Evolutionary conservation across 352 stramenopile species (phyloP).

Genomic region (Globisporangium alternatum): DNA sequence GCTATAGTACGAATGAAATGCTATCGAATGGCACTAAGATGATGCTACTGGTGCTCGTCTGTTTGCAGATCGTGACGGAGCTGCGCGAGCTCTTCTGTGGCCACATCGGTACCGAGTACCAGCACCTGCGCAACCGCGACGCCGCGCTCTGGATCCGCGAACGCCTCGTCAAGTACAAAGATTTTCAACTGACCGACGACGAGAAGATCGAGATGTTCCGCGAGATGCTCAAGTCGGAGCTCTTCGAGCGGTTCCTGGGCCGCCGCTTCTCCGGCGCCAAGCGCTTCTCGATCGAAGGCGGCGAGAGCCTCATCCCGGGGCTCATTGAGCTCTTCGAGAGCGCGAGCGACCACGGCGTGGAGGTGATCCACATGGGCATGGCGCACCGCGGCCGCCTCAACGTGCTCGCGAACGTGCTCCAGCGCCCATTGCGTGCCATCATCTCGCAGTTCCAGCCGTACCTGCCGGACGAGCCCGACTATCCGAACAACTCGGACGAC

Average conservation of each 20-base stretch:
- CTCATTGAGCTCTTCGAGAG: slow-evolving; percentile 95
- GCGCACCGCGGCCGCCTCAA: slow-evolving; percentile 97
- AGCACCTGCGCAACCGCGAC: slow-evolving; percentile 95
- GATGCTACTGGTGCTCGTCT: not conserved
- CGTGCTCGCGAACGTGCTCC: slow-evolving; percentile 97
- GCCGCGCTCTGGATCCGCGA: slow-evolving; percentile 82
- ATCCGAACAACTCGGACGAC: slow-evolving; percentile 88
- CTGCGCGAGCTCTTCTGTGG: slow-evolving; percentile 96
- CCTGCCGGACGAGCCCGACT: slow-evolving; percentile 78
- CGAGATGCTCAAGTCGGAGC: slow-evolving; percentile 93
- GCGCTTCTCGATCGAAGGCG: slow-evolving; percentile 98
- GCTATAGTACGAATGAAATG: not conserved
- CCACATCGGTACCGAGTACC: slow-evolving; percentile 97
- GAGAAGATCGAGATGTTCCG: slow-evolving; percentile 95
- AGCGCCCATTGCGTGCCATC: slow-evolving; percentile 96
- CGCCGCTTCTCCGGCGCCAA: slow-evolving; percentile 95
- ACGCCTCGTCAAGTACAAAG: slow-evolving; percentile 61
- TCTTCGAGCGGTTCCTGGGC: slow-evolving; percentile 98
- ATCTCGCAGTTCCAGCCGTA: slow-evolving; percentile 87
- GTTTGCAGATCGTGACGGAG: slow-evolving; percentile 88
- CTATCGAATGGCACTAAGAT: not conserved
- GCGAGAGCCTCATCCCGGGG: slow-evolving; percentile 94
- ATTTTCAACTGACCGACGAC: slow-evolving; percentile 53
- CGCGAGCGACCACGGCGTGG: slow-evolving; percentile 93
- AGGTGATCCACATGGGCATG: slow-evolving; percentile 99